Conservation (phyloP, 108 stramenopile species). For the Nannochloropsis oceanica region DNA sequence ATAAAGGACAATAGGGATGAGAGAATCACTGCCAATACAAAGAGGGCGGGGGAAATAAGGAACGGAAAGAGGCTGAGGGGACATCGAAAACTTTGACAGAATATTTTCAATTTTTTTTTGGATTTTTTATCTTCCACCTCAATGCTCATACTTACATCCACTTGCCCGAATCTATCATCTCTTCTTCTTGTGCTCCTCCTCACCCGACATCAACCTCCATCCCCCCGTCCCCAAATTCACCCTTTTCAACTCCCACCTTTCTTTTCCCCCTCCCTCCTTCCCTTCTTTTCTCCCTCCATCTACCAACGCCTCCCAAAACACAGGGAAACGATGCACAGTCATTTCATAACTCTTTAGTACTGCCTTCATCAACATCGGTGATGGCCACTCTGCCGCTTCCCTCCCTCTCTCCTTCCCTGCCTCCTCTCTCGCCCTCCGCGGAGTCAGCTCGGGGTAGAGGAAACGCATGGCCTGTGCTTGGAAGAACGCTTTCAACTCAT, state of each 20-base stretch:
- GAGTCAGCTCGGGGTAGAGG: not conserved
- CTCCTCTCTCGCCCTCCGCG: not conserved
- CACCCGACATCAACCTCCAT: not conserved
- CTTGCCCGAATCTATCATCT: not conserved
- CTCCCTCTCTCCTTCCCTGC: not conserved
- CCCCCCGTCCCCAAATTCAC: not conserved
- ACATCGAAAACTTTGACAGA: too few species aligned
- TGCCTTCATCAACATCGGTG: not conserved
- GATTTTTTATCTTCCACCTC: too few species aligned
- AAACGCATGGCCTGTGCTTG: not conserved
- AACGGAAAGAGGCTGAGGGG: too few species aligned
- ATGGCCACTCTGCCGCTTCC: not conserved
- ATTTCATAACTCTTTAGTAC: not conserved
- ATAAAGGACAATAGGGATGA: too few species aligned
- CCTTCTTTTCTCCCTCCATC: not conserved
- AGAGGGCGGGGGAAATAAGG: too few species aligned
- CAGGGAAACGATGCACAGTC: not conserved
- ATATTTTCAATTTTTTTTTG: too few species aligned
- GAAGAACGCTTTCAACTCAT: constrained; percentile 22
- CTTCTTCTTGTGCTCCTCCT: not conserved
- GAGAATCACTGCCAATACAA: too few species aligned
- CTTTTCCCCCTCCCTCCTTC: not conserved
- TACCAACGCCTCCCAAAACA: not conserved
- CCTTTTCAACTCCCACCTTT: not conserved
- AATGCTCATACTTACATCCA: too few species aligned